Base-by-base conservation (phyloP, 2,329 filamentous ascomycete species). In the Diaporthe sp. region DNA sequence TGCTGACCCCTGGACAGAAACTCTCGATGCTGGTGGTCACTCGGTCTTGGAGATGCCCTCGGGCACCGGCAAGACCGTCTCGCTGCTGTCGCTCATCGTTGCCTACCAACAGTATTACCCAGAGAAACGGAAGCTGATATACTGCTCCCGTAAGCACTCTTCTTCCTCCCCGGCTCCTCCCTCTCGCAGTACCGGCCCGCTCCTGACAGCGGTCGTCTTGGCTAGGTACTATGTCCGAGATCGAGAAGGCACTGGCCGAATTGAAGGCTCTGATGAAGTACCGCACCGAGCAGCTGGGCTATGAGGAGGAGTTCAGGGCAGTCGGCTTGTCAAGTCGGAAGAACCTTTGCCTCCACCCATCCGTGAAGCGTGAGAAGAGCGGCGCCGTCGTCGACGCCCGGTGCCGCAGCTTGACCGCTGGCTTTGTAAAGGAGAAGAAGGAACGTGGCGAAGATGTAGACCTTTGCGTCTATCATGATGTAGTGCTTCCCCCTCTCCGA, bases 31-130 rank as follows among this genome's bases (percentile, higher is more conserved):
- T 28, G 95, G 95, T 71, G 97, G 97, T 77, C 95, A 99, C 86
- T 98, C 96, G 84, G 96, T 99, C 31, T 87, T 99, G 80, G 97
- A 99, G 86, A 99, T 99, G 97, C 97, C 97, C 85, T 99, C 97
- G 76, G 97, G 97, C 58, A 99, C 97, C 34, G 97, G 97, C 77
- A 99, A 99, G 88, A 99, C 97, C 0, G 94, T 99, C 37, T 98
- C 97, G 13, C 89, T 99, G 6, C 88, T 99, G 60, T 98, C 97
- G 0, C 90, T 99, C 80, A 99, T 99, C 81, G 92, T 99, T 75
- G 96, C 97, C 57, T 99, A 99, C 81, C 97, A 99, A 85, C 94
- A 97, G 83, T 93, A 96, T 83, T 96, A 96, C 81, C 95, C 96
- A 4, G 95, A 98, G 82, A 95, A 97, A 81, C 90, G 97, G 74